phyloP scores from a whole-genome alignment of 805 yeast genomes.

The Komagataella mondaviorum region DNA sequence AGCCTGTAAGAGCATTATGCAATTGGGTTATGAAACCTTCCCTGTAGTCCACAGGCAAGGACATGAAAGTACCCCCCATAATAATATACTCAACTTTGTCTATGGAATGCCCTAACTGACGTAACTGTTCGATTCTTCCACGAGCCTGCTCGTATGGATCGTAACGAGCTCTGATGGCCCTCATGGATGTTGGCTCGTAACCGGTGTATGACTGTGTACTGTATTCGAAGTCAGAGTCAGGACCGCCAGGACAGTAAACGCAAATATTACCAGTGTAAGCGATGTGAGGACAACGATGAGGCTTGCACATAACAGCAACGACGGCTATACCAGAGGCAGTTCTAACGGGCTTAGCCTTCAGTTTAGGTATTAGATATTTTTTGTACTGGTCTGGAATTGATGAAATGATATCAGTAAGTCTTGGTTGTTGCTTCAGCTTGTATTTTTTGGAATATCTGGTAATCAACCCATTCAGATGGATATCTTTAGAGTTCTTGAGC shows the following conservation, averaged over 20 bases:
- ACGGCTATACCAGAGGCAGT: slow-evolving; percentile 99
- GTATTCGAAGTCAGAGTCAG: slow-evolving; percentile 95
- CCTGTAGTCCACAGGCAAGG: slow-evolving; percentile 78
- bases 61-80: slow-evolving; percentile 99
- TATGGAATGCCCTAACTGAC: slow-evolving; percentile 90
- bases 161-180: slow-evolving; percentile 97
- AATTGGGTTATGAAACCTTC: slow-evolving; percentile 80
- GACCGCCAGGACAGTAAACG: slow-evolving; percentile 98
- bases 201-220: slow-evolving; percentile 98
- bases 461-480: slow-evolving; percentile 83
- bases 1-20: slow-evolving; percentile 93
- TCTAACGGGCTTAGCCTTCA: slow-evolving; percentile 97
- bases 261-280: slow-evolving; percentile 98
- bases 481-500: slow-evolving; percentile 57
- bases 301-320: slow-evolving; percentile 98
- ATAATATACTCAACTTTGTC: slow-evolving; percentile 96
- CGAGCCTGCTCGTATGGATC: slow-evolving; percentile 98
- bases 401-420: slow-evolving; percentile 86
- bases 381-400: slow-evolving; percentile 95
- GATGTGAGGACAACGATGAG: slow-evolving; percentile 97
- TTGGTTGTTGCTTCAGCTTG: slow-evolving; percentile 82
- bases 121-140: slow-evolving; percentile 90
- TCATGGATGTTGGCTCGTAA: slow-evolving; percentile 97
- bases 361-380: slow-evolving; percentile 79
- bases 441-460: slow-evolving; percentile 80